Percentiles rank a stretch among this genome's conserved stretches.
Conservation (phyloP, 345 rosid species). For the Alliaria petiolata region DNA sequence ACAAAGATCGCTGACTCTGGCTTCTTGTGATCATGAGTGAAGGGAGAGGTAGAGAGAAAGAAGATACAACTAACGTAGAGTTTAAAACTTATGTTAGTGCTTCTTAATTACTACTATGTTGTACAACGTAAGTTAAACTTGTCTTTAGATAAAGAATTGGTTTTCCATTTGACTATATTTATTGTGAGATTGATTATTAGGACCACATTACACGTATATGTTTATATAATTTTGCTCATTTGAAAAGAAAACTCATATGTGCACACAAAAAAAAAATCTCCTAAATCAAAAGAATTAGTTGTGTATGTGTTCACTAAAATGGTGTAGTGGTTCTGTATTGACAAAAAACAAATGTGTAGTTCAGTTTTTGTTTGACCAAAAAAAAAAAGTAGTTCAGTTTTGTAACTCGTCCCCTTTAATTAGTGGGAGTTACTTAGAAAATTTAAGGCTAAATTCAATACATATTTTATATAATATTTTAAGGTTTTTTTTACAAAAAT, state of each 20-base stretch:
- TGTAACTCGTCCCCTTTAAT: conserved; percentile 12
- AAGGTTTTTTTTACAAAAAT: too few species aligned
- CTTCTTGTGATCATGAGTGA: conserved; percentile 30
- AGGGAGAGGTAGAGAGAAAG: background rate
- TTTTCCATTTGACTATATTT: conserved; percentile 6
- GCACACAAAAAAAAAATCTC: too few species aligned
- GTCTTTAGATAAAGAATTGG: background rate
- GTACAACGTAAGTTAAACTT: background rate
- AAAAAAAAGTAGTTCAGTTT: too few species aligned
- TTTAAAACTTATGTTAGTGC: background rate
- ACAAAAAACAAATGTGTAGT: background rate
- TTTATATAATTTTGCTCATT: background rate
- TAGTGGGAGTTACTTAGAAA: conserved; percentile 2
- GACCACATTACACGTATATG: background rate
- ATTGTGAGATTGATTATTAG: background rate
- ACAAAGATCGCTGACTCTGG: background rate
- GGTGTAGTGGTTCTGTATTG: background rate
- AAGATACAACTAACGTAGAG: conserved; percentile 18
- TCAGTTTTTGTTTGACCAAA: too few species aligned
- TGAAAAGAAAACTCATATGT: background rate
- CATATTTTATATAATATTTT: too few species aligned
- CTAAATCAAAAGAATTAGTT: background rate
- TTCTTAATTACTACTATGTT: conserved; percentile 11
- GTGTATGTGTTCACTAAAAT: background rate
- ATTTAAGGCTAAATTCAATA: background rate